These are phyloP conservation scores for Haplographium delicatum DNA, from an alignment of 495 filamentous ascomycete genomes.

Conservation along the genomic window DNA sequence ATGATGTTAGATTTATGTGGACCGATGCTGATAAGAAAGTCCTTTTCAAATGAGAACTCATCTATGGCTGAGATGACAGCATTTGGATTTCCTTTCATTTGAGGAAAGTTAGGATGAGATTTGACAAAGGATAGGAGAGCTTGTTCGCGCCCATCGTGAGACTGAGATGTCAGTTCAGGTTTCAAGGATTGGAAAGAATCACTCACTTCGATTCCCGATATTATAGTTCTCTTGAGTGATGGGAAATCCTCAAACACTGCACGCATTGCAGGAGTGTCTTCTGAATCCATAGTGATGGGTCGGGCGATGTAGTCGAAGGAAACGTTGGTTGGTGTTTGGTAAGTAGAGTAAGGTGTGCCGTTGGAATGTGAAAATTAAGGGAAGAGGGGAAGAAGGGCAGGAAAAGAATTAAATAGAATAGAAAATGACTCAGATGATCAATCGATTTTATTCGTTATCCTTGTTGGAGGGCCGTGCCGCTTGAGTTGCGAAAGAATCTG, in stretches of 20 bases:
- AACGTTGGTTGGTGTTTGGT: too few relatives aligned
- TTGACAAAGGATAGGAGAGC: constrained; percentile 67
- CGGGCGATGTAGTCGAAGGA: not conserved
- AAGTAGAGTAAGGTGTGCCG: too few relatives aligned
- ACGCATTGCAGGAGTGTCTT: not conserved
- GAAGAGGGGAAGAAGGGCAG: not conserved
- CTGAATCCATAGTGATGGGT: not conserved
- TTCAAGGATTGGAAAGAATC: not conserved
- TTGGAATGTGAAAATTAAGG: not conserved
- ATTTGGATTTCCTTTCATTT: constrained; percentile 56
- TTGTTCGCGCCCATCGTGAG: constrained; percentile 63
- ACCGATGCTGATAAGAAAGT: constrained; percentile 76
- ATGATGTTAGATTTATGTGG: constrained; percentile 63
- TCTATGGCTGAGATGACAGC: constrained; percentile 65
- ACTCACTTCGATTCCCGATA: constrained; percentile 6
- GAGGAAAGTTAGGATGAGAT: constrained; percentile 42
- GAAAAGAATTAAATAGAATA: not conserved
- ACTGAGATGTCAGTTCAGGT: constrained; percentile 28
- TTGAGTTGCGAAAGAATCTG: not conserved
- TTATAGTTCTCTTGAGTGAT: not conserved
- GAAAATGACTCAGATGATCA: not conserved
- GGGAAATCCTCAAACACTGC: constrained; percentile 5
- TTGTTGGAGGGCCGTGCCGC: not conserved
- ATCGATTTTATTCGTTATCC: not conserved
- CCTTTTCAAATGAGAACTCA: constrained; percentile 55